Evolutionary conservation across 2,329 filamentous ascomycete species (phyloP), one percentile per base, ranked within the genome.

Genomic region (Neospermospora avenae): DNA sequence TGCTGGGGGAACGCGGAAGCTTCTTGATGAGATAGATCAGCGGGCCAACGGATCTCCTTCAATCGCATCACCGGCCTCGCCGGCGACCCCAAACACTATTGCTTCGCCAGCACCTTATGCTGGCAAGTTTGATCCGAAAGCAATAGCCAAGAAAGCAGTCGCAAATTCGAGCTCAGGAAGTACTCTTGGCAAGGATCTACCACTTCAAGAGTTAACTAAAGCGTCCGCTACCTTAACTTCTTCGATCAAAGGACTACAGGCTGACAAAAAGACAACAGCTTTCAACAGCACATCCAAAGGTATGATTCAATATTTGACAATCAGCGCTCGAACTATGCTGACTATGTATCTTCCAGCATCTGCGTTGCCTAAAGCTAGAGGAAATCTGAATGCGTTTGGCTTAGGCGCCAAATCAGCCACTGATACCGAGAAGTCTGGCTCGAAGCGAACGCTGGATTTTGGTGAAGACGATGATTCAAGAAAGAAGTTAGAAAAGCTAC

Each of bases 401-500:
- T 85, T 98, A 48, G 82, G 81, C 61, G 81, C 83, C 60, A 95
- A 91, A 72, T 77, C 83, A 44, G 80, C 80, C 55, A 75, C 78
- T 52, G 91, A 91, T 56, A 74, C 74, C 22, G 88, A 90, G 55
- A 91, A 90, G 70, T 74, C 82, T 3, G 79, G 84, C 3, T 79
- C 84, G 20, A 91, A 91, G 71, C 88, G 87, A 67, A 91, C 90
- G 62, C 79, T 96, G 22, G 87, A 92, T 68, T 87, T 97, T 68
- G 93, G 90, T 62, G 93, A 97, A 70, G 93, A 97, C 69, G 91
- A 96, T 69, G 87, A 86, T 34, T 89, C 88, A 2, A 87, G 90
- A 71, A 90, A 92, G 73, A 97, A 96, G 77, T 84, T 99, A 66
- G 91, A 91, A 72, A 95, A 93, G 76, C 85, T 99, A 62, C 93